Evolutionary conservation across 495 filamentous ascomycete species (phyloP).

Genomic region (Aspergillus baeticus): DNA sequence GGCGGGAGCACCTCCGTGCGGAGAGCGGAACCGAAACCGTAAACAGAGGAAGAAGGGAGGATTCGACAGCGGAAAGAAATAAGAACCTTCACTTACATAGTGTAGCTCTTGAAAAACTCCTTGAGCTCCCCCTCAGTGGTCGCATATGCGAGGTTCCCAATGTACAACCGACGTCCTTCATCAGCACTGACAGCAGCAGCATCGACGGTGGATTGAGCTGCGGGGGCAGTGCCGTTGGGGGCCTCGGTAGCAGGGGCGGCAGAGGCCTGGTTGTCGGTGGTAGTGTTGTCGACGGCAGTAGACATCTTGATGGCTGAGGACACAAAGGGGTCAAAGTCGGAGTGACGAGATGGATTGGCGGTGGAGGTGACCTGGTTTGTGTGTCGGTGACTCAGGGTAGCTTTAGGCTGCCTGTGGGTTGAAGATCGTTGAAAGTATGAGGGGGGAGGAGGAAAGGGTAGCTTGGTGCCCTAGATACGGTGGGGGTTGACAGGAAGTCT

Average conservation of each 20-base stretch:
- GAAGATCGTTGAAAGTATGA: slow-evolving; percentile 16
- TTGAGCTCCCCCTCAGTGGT: slow-evolving; percentile 99
- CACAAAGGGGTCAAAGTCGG: slow-evolving; percentile 31
- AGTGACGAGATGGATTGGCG: slow-evolving; percentile 13
- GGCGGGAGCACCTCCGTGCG: too few species aligned
- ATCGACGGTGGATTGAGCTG: slow-evolving; percentile 66
- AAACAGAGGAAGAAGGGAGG: not conserved
- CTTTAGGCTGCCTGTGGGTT: slow-evolving; percentile 40
- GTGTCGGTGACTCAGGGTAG: slow-evolving; percentile 43
- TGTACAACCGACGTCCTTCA: slow-evolving; percentile 98
- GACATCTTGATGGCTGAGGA: slow-evolving; percentile 56
- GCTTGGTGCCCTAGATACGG: slow-evolving; percentile 84
- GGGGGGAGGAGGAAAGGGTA: slow-evolving; percentile 61
- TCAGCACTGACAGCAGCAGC: slow-evolving; percentile 94
- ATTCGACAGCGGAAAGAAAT: slow-evolving; percentile 2
- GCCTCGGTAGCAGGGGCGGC: slow-evolving; percentile 50
- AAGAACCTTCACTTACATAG: slow-evolving; percentile 74
- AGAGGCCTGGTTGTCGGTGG: slow-evolving; percentile 46
- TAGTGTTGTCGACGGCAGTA: slow-evolving; percentile 52
- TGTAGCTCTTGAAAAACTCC: slow-evolving; percentile 97
- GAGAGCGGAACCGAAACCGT: not conserved
- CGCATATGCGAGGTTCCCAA: slow-evolving; percentile 99
- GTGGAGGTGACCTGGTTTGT: slow-evolving; percentile 30
- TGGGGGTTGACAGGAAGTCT: slow-evolving; percentile 26
- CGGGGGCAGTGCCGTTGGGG: slow-evolving; percentile 81